These are phyloP conservation scores for Fusarium luffae DNA, from an alignment of 2,329 filamentous ascomycete species.

Conservation along the genomic window DNA sequence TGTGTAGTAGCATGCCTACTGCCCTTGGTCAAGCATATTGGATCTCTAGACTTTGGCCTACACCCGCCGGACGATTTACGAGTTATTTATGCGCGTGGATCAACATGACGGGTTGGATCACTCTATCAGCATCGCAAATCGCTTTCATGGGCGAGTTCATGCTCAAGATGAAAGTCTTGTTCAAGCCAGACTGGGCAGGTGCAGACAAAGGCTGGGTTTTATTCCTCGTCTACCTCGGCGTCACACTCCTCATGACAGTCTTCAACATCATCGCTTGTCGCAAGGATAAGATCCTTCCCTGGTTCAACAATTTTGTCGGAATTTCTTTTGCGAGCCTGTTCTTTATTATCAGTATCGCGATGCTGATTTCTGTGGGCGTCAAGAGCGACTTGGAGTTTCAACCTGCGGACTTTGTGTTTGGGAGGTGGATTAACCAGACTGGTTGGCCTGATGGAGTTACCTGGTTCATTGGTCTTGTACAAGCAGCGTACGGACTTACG, in stretches of 20 bases:
- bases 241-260: conserved; percentile 59
- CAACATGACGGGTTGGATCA: conserved; percentile 70
- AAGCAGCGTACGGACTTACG: conserved; percentile 62
- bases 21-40: conserved; percentile 70
- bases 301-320: conserved; percentile 68
- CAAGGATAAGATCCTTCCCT: conserved; percentile 52
- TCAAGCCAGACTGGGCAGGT: conserved; percentile 59
- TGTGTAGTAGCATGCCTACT: conserved; percentile 69
- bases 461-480: conserved; percentile 69
- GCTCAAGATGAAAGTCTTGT: conserved; percentile 66
- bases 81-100: conserved; percentile 70
- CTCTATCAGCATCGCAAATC: conserved; percentile 64
- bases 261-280: conserved; percentile 65
- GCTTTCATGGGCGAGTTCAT: conserved; percentile 69
- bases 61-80: conserved; percentile 57
- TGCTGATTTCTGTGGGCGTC: conserved; percentile 64
- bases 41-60: conserved; percentile 54
- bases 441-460: conserved; percentile 66
- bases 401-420: conserved; percentile 63
- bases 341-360: conserved; percentile 60
- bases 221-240: conserved; percentile 65
- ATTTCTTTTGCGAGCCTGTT: conserved; percentile 64
- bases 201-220: conserved; percentile 61
- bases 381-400: conserved; percentile 59
- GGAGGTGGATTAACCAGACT: conserved; percentile 56